phyloP scores from a whole-genome alignment of 2,329 filamentous ascomycete species.

The Immersiporthe knoxdaviesiana region DNA sequence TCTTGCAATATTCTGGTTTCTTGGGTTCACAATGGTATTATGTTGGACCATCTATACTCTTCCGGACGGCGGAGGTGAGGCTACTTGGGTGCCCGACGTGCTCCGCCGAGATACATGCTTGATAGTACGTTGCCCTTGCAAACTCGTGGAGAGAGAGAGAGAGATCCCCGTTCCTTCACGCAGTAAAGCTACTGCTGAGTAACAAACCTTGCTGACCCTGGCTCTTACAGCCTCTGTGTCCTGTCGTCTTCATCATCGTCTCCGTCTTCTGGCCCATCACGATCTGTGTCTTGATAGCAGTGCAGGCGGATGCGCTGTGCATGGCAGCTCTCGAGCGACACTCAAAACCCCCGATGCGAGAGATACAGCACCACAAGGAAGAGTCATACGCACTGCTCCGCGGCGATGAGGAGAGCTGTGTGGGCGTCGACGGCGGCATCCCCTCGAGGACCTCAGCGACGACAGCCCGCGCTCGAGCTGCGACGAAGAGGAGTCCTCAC shows the following conservation, averaged over 20 bases:
- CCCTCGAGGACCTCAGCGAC: constrained; percentile 6
- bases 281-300: not conserved
- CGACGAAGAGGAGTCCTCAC: constrained; percentile 2
- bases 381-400: constrained; percentile 12
- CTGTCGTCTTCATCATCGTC: constrained; percentile 19
- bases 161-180: too few species aligned
- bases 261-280: constrained; percentile 26
- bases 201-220: not conserved
- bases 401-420: constrained; percentile 17
- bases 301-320: not conserved
- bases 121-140: constrained; percentile 2
- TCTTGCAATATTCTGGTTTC: constrained; percentile 12
- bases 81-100: constrained; percentile 13
- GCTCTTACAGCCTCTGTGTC: constrained; percentile 16
- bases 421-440: constrained; percentile 11
- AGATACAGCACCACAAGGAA: constrained; percentile 6
- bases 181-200: too few species aligned
- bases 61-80: constrained; percentile 16
- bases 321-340: not conserved
- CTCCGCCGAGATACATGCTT: constrained; percentile 12
- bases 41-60: constrained; percentile 18
- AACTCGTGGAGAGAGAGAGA: too few species aligned
- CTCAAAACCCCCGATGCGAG: not conserved
- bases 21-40: constrained; percentile 16
- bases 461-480: constrained; percentile 14